Conservation (phyloP, 2,329 filamentous ascomycete genomes). For the Aureobasidium zeae region DNA sequence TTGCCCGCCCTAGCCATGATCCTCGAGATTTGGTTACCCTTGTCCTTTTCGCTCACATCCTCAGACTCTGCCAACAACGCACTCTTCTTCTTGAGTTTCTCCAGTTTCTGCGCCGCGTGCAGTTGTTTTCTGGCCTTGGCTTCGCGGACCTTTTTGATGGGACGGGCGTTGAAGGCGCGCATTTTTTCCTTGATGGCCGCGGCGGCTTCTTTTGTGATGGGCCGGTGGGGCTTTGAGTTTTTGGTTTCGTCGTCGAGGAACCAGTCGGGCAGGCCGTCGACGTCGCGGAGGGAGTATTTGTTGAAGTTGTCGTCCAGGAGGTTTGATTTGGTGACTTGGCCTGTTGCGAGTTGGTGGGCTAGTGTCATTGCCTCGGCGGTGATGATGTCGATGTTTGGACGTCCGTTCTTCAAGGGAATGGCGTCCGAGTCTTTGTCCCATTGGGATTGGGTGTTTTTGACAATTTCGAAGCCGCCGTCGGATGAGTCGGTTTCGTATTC, state of each 20-base stretch:
- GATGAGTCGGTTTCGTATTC: slow-evolving; percentile 29
- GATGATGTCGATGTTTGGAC: slow-evolving; percentile 87
- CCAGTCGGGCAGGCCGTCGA: slow-evolving; percentile 91
- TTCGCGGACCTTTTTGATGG: slow-evolving; percentile 98
- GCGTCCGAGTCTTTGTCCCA: slow-evolving; percentile 55
- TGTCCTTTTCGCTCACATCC: slow-evolving; percentile 90
- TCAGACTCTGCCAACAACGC: slow-evolving; percentile 82
- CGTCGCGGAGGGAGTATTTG: slow-evolving; percentile 81
- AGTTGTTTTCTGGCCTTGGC: slow-evolving; percentile 96
- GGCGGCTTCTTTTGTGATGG: slow-evolving; percentile 85
- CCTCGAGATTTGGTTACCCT: slow-evolving; percentile 73
- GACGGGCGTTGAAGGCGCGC: slow-evolving; percentile 84
- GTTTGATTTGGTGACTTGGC: slow-evolving; percentile 69
- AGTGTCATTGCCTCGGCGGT: slow-evolving; percentile 99
- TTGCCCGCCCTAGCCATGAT: slow-evolving; percentile 73
- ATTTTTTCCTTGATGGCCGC: slow-evolving; percentile 89
- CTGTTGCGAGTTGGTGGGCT: slow-evolving; percentile 81
- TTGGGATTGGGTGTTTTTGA: slow-evolving; percentile 46
- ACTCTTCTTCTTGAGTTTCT: slow-evolving; percentile 97
- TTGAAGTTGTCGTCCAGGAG: slow-evolving; percentile 89
- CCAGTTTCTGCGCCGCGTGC: slow-evolving; percentile 78
- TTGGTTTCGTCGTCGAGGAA: slow-evolving; percentile 85
- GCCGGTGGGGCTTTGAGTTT: slow-evolving; percentile 76
- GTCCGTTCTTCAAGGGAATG: slow-evolving; percentile 45
- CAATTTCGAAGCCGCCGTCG: slow-evolving; percentile 53